Base-by-base conservation (phyloP, 192 early-diverging fungal species). In the Entophlyctis luteolus region DNA sequence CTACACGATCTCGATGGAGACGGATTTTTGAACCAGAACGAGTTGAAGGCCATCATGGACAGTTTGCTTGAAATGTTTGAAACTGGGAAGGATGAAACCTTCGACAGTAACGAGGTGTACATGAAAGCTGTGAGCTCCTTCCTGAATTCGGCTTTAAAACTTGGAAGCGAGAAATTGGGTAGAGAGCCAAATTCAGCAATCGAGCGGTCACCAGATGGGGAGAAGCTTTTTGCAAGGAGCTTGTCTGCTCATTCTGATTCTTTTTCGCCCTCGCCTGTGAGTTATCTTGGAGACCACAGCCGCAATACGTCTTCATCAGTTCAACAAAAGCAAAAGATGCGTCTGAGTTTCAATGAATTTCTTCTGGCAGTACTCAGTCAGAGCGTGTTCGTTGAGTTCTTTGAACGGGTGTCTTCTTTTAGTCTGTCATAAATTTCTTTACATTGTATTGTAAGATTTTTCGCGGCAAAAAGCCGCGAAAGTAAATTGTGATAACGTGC, bases 1-100 rank as follows among this genome's bases (percentile, higher is more conserved):
- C 55, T 85, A 0, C 79, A 85, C 65, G 81, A 84, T 71, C 28
- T 83, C 22, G 81, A 84, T 56, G 83, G 81, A 4, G 83, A 85
- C 55, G 77, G 78, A 5, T 84, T 79, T 54, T 52, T 85, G 68
- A 67, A 72, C 59, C 74, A 83, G 38, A 39, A 48, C 39, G 83
- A 85, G 58, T 70, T 85, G 5, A 85, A 85, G 52, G 78, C 78
- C 16, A 69, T 83, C 18, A 84, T 85, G 82, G 82, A 80, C 63
- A 65, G 68, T 1, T 39, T 85, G n/a, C 66, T 84, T 46, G 79
- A 85, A 48, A 82, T 85, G 74, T 84, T 84, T 75, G 78, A 83
- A 39, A 38, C 28, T 32, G 14, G 20, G 12, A 57, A 57, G 23
- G 31, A 57, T 16, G 62, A 48, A 42, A 67, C 67, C 32, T 42